phyloP scores from a whole-genome alignment of 2,329 filamentous ascomycete genomes.

The Cordyceps tenuipes region DNA sequence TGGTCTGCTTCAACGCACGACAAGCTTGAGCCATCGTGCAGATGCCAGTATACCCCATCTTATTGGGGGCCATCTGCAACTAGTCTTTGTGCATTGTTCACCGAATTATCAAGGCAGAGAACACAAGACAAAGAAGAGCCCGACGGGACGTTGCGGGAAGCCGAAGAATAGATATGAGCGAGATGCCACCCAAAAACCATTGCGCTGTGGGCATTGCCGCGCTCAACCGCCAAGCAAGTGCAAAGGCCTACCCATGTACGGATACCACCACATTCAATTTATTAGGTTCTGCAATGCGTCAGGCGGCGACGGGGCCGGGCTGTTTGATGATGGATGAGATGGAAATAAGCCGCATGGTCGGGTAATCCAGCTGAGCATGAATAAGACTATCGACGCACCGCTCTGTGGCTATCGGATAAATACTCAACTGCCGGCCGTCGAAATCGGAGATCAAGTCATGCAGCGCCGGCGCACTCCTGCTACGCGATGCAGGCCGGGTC shows the following conservation, averaged over 20 bases:
- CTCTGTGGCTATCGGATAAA: background rate
- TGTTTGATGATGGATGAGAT: no score
- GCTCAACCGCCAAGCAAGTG: background rate
- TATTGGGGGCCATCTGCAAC: constrained; percentile 5
- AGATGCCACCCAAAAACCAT: background rate
- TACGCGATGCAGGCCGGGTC: background rate
- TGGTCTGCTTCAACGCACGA: background rate
- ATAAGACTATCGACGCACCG: background rate
- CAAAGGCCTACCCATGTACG: background rate
- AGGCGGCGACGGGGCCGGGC: no score
- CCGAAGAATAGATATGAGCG: background rate
- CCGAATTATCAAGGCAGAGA: background rate
- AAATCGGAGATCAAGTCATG: background rate
- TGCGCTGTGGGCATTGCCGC: background rate
- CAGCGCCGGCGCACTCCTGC: background rate
- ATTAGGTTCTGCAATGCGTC: no score
- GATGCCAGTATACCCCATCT: background rate
- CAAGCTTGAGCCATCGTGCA: background rate
- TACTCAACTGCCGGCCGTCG: background rate
- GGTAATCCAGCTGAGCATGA: no score
- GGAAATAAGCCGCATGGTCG: no score
- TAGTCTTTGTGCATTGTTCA: background rate
- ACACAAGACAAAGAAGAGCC: background rate
- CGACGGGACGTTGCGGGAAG: background rate
- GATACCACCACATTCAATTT: no score